Evolutionary conservation across 768 basidiomycete species (phyloP), one percentile per base, ranked within the genome.

Genomic region (Boletus fagicola): DNA sequence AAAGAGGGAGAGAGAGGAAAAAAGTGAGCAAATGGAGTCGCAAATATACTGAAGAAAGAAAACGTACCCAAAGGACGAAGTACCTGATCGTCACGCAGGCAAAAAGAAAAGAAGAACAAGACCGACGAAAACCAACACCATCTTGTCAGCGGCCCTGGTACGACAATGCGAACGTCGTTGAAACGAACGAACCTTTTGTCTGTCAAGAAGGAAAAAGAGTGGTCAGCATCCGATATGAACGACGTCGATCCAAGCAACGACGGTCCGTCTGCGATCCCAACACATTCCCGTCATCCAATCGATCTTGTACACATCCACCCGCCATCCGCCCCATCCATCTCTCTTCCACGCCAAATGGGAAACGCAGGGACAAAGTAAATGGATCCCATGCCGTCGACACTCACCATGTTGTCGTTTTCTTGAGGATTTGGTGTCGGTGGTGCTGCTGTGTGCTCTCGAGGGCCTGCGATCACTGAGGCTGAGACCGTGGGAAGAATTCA

Each of bases 41-140:
- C 15, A 15, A 5, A 16, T 46, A 4, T 4, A 42, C 1, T 1
- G 6, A 13, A 52, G 22, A 10, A 51, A 45, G 18, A 31, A 15
- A 10, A 87, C 90, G 74, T 71, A 93, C 90, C 90, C 91, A 75
- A 95, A 95, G 73, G 94, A 94, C 75, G 94, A 94, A 72, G 94
- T 95, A 87, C 94, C 93, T 92, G 74, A 63, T 69, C 70, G 65
- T n/a, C 53, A 6, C n/a, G 42, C 48, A 30, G 16, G 3, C n/a
- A n/a, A n/a, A n/a, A 33, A 51, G 36, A 49, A 30, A 30, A 22
- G 4, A 13, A 18, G 36, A 51, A 4, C 3, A 33, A 30, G 38
- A 16, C n/a, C 11, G 11, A 15, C 15, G 33, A 38, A 38, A 38
- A n/a, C 11, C 49, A 43, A 28, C 22, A 11, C 49, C 30, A 15